These are phyloP conservation scores for Nyctanthes arbortristis DNA, from an alignment of 257 asterid genomes.

Conservation along the genomic window DNA sequence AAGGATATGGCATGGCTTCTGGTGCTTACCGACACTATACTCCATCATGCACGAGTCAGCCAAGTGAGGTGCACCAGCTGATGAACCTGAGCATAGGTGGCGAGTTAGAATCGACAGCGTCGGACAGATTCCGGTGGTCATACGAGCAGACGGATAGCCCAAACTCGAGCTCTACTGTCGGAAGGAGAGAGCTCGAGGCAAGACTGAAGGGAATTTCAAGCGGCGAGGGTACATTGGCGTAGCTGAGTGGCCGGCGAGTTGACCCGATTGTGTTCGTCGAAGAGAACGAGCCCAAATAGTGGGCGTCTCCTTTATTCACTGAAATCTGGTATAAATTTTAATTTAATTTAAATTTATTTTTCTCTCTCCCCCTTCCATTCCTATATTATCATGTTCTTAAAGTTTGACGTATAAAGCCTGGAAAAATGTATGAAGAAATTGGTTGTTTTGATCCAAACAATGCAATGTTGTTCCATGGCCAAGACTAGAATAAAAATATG, in stretches of 20 bases:
- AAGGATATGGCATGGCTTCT: conserved; percentile 95
- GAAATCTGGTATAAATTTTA: background rate
- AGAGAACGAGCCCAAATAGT: conserved; percentile 91
- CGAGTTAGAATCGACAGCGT: conserved; percentile 46
- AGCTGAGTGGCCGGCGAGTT: conserved; percentile 86
- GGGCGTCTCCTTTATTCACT: conserved; percentile 48
- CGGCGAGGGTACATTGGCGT: conserved; percentile 88
- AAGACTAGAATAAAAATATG: no score
- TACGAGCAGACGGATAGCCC: conserved; percentile 85
- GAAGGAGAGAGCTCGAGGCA: conserved; percentile 89
- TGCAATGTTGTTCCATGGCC: no score
- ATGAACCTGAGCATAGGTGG: conserved; percentile 34
- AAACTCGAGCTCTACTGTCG: conserved; percentile 66
- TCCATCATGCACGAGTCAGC: conserved; percentile 63
- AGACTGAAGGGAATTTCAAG: conserved; percentile 88
- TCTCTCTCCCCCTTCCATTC: no score
- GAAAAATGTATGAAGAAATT: no score
- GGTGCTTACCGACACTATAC: conserved; percentile 85
- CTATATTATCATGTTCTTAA: no score
- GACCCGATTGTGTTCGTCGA: conserved; percentile 85
- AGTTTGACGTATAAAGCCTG: no score
- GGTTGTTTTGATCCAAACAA: no score
- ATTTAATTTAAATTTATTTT: no score
- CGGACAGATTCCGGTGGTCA: conserved; percentile 80
- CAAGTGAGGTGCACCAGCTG: conserved; percentile 29